Percentiles rank a stretch among this genome's conserved stretches.
Conservation (phyloP, 495 filamentous ascomycete genomes). For the Halenospora varia region DNA sequence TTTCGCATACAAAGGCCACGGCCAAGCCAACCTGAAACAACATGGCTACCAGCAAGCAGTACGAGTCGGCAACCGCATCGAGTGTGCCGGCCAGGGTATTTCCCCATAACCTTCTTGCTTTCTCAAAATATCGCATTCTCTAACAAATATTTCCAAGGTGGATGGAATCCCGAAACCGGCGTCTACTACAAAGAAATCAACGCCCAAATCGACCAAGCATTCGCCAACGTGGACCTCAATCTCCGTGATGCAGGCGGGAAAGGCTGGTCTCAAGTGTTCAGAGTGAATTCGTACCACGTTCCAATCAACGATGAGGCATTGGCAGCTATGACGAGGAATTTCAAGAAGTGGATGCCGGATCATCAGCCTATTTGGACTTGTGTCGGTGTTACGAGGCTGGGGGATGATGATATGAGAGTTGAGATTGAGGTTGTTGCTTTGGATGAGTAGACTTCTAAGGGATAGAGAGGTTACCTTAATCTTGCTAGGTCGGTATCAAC, state of each 20-base stretch:
- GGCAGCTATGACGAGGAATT: slow-evolving; percentile 38
- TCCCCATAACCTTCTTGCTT: slow-evolving; percentile 18
- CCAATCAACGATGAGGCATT: slow-evolving; percentile 38
- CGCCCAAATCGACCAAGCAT: slow-evolving; percentile 49
- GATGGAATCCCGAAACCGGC: slow-evolving; percentile 43
- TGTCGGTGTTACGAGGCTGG: slow-evolving; percentile 41
- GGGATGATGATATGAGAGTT: slow-evolving; percentile 44
- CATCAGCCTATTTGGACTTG: slow-evolving; percentile 48
- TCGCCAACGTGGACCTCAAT: slow-evolving; percentile 46
- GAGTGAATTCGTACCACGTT: slow-evolving; percentile 44
- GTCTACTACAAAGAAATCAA: slow-evolving; percentile 35
- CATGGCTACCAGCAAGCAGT: slow-evolving; percentile 51
- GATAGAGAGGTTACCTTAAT: too few relatives aligned
- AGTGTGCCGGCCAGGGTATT: slow-evolving; percentile 54
- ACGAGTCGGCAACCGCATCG: slow-evolving; percentile 47
- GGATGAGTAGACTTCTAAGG: too few relatives aligned
- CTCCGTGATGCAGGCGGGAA: slow-evolving; percentile 48
- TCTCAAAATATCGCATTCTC: neutral
- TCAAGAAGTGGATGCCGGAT: slow-evolving; percentile 45
- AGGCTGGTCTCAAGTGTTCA: slow-evolving; percentile 55
- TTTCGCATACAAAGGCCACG: slow-evolving; percentile 39
- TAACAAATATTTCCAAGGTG: slow-evolving; percentile 32
- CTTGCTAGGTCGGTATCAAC: too few relatives aligned
- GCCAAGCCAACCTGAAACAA: slow-evolving; percentile 31
- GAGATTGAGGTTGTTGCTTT: slow-evolving; percentile 52